phyloP scores from a whole-genome alignment of 805 yeast genomes.

The Yueomyces sp. region DNA sequence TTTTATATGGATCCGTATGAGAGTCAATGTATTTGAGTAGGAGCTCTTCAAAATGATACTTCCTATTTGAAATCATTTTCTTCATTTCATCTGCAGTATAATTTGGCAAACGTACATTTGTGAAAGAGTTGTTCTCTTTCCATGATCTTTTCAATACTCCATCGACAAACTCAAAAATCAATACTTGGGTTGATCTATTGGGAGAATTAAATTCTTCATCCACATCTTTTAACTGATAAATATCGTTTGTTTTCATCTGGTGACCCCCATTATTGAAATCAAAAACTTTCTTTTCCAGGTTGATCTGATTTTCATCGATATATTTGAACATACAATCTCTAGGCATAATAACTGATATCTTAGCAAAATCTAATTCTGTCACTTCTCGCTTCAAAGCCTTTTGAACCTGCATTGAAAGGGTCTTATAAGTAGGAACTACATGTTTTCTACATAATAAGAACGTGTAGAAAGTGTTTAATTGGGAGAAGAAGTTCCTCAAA shows the following conservation, averaged over 20 bases:
- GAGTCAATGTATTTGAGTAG: slow-evolving; percentile 25
- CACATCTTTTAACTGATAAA: slow-evolving; percentile 32
- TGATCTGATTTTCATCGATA: slow-evolving; percentile 62
- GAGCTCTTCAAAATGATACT: slow-evolving; percentile 34
- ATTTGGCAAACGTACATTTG: slow-evolving; percentile 36
- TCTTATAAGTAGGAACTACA: slow-evolving; percentile 42
- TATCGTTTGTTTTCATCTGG: slow-evolving; percentile 41
- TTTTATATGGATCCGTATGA: slow-evolving; percentile 29
- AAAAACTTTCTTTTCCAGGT: slow-evolving; percentile 25
- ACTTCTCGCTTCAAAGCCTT: slow-evolving; percentile 33
- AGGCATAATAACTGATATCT: slow-evolving; percentile 49
- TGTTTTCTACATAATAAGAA: slow-evolving; percentile 50
- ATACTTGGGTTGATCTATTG: slow-evolving; percentile 33
- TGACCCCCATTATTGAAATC: slow-evolving; percentile 33
- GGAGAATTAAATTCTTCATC: slow-evolving; percentile 19
- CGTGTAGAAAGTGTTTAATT: slow-evolving; percentile 47
- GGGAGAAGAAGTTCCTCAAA: slow-evolving; percentile 34
- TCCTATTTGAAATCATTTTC: slow-evolving; percentile 45
- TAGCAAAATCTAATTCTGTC: slow-evolving; percentile 45
- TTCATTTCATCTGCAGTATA: slow-evolving; percentile 45
- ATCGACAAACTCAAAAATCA: slow-evolving; percentile 69
- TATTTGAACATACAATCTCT: slow-evolving; percentile 58
- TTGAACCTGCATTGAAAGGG: slow-evolving; percentile 39
- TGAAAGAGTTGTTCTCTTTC: slow-evolving; percentile 22
- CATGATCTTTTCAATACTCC: slow-evolving; percentile 39